Conservation (phyloP, 176 grass and related monocot genomes). For the Puya raimondii region DNA sequence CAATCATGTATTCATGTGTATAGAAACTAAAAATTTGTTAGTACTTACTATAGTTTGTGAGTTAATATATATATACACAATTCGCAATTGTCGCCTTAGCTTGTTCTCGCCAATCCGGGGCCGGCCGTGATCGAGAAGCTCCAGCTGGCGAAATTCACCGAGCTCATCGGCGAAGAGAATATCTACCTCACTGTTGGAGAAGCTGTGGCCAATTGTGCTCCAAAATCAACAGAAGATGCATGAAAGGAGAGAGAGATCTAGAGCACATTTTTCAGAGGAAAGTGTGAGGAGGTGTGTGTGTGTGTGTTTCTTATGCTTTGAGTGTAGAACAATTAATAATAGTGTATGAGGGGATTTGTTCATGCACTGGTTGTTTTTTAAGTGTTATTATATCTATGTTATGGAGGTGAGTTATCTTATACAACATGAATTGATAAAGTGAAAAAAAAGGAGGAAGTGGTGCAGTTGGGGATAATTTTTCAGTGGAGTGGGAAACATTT, state of each 20-base stretch:
- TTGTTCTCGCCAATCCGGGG: constrained; percentile 64
- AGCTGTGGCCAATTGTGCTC: constrained; percentile 46
- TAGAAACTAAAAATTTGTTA: too few relatives aligned
- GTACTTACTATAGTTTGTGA: not conserved
- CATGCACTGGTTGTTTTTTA: not conserved
- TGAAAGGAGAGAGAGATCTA: constrained; percentile 28
- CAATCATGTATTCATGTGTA: too few relatives aligned
- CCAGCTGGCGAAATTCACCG: constrained; percentile 31
- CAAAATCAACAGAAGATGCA: constrained; percentile 26
- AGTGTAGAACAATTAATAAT: too few relatives aligned
- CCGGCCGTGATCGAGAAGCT: constrained; percentile 59
- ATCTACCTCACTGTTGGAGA: constrained; percentile 62
- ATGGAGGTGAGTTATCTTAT: too few relatives aligned
- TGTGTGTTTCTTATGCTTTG: not conserved
- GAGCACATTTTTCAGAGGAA: not conserved
- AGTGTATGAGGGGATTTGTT: not conserved
- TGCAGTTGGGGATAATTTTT: not conserved
- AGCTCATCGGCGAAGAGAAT: constrained; percentile 53
- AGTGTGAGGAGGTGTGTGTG: not conserved
- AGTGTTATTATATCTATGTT: not conserved
- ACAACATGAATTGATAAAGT: too few relatives aligned
- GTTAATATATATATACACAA: not conserved
- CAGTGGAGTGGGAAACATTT: not conserved
- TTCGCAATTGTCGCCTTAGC: constrained; percentile 27
- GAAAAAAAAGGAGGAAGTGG: not conserved